Evolutionary conservation across 2,329 filamentous ascomycete genomes (phyloP), one percentile per base, ranked within the genome.

Genomic region (Fusarium sp.): DNA sequence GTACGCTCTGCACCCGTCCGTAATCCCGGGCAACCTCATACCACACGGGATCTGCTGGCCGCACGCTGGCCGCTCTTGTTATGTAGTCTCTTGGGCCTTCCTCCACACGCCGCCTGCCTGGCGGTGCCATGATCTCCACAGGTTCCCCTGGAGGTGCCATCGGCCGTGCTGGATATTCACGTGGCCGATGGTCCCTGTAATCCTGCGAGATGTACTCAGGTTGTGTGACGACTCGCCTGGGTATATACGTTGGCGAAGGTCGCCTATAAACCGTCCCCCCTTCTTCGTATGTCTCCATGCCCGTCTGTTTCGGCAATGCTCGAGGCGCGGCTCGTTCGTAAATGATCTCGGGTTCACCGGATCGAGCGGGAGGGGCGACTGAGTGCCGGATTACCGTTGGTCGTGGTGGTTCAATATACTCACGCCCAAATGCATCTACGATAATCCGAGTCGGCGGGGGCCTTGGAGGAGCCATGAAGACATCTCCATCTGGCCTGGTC

Each of bases 361-460:
- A 79, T 38, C 80, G 79, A 29, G 78, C 70, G 18, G 87, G 84
- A 45, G 89, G 86, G 6, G 87, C 88, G 18, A 88, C 85, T 9
- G 90, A 91, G 59, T 89, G 88, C 56, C 88, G 76, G 52, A 77
- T 83, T 22, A 86, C 78, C 20, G 85, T 75, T 27, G 81, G 75
- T 57, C 85, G 86, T 11, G 83, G 77, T 29, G 90, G 89, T 76
- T 92, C 89, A 69, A 88, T 81, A 83, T 95, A 98, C 80, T 94
- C 91, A 80, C 94, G 93, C 45, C 95, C 95, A 82, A 92, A 94
- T 71, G 93, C 91, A 82, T 98, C 95, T 64, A 97, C 87, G 37
- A 97, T 87, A 72, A 98, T 92, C 70, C 92, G 90, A 64, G 91
- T 86, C 54, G 89, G 84, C 20, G 89, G 87, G 8, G 89, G 86